phyloP scores from a whole-genome alignment of 805 yeast species.

The Saccharomycopsis guyanensis region DNA sequence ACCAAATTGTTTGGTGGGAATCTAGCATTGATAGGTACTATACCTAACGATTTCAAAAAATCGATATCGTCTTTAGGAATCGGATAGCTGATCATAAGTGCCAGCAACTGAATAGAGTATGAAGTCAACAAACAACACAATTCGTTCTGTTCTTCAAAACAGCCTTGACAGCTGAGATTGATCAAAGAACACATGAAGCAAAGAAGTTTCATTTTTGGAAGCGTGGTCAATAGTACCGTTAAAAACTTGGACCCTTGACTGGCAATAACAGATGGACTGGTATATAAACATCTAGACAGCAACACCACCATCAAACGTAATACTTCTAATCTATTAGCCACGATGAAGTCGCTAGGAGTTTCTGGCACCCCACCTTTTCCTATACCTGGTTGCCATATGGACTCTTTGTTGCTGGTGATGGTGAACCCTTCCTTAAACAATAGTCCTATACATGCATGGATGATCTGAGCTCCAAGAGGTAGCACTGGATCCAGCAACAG shows the following conservation, averaged over 20 bases:
- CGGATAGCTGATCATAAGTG: conserved; percentile 55
- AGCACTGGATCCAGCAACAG: no score
- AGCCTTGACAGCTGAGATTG: conserved; percentile 52
- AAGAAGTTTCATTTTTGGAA: conserved; percentile 40
- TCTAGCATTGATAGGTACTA: conserved; percentile 17
- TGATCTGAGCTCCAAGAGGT: conserved; percentile 32
- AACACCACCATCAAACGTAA: conserved; percentile 54
- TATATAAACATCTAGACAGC: conserved; percentile 55
- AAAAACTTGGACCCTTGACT: conserved; percentile 53
- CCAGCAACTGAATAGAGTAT: conserved; percentile 53
- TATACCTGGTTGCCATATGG: conserved; percentile 79
- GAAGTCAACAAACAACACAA: conserved; percentile 42
- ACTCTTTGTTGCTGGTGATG: conserved; percentile 32
- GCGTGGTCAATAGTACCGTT: conserved; percentile 43
- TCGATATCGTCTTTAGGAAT: conserved; percentile 40
- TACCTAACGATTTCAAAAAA: conserved; percentile 29
- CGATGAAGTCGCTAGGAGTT: conserved; percentile 33
- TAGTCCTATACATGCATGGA: conserved; percentile 24
- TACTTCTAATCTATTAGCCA: conserved; percentile 61
- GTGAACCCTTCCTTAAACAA: conserved; percentile 51
- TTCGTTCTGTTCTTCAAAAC: conserved; percentile 29
- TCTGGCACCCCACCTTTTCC: conserved; percentile 33
- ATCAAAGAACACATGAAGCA: conserved; percentile 62
- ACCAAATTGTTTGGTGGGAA: conserved; percentile 38
- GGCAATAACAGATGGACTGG: conserved; percentile 34